Evolutionary conservation across 1,139 yeast species (phyloP).

Genomic region (Hemisphaericaspora subhashii): DNA sequence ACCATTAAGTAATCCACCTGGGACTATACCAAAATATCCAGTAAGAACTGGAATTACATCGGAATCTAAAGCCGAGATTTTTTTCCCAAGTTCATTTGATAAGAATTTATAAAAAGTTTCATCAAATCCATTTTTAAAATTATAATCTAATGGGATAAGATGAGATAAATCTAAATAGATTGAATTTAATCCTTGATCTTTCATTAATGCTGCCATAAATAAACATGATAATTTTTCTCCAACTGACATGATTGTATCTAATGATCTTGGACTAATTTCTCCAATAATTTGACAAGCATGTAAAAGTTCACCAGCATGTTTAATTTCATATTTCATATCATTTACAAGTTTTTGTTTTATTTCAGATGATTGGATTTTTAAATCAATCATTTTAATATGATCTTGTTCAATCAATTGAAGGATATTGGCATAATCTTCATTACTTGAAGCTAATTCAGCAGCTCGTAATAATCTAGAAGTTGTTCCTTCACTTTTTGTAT

Average conservation of each 20-base stretch:
- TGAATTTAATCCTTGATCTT: conserved; percentile 77
- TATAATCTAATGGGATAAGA: conserved; percentile 62
- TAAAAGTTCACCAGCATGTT: conserved; percentile 64
- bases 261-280: conserved; percentile 84
- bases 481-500: conserved; percentile 92
- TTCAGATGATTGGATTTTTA: conserved; percentile 44
- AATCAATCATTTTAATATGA: conserved; percentile 73
- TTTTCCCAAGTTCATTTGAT: conserved; percentile 58
- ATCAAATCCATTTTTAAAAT: conserved; percentile 57
- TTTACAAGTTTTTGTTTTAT: conserved; percentile 50
- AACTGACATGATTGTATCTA: conserved; percentile 86
- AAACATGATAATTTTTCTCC: conserved; percentile 93
- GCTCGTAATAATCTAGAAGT: conserved; percentile 80
- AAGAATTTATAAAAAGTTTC: conserved; percentile 66
- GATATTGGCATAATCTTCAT: conserved; percentile 51
- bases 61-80: conserved; percentile 43
- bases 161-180: conserved; percentile 76
- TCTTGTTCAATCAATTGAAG: conserved; percentile 71
- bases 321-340: conserved; percentile 65
- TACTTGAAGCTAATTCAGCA: conserved; percentile 71
- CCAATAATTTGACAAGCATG: conserved; percentile 90
- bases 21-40: conserved; percentile 92
- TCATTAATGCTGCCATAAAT: conserved; percentile 82
- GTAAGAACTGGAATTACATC: conserved; percentile 85
- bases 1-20: conserved; percentile 89